These are phyloP conservation scores for Crucihimalaya himalaica DNA, from an alignment of 345 rosid species.

Conservation along the genomic window DNA sequence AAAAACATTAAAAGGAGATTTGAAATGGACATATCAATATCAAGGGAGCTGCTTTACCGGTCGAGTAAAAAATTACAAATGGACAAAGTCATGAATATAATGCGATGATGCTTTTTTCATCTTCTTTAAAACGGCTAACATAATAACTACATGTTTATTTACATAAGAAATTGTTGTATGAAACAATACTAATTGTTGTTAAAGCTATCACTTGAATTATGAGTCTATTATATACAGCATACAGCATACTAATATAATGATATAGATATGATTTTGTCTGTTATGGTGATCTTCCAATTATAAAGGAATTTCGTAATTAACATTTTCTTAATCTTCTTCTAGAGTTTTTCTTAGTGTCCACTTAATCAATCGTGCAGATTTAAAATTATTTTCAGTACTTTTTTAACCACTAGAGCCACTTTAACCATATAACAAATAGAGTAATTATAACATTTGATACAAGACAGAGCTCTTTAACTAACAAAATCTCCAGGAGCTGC, in stretches of 20 bases:
- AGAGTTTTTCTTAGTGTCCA: constrained; percentile 11
- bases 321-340: neutral
- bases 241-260: neutral
- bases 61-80: constrained; percentile 11
- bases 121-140: neutral
- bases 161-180: neutral
- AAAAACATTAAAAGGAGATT: neutral
- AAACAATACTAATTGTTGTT: neutral
- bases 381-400: neutral
- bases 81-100: constrained; percentile 16
- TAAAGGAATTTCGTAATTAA: neutral
- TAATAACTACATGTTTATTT: too few relatives aligned
- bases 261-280: neutral
- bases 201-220: neutral
- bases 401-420: constrained; percentile 1
- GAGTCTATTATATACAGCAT: neutral
- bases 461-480: constrained; percentile 12
- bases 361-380: constrained; percentile 13
- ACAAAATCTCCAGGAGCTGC: constrained; percentile 17
- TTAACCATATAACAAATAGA: constrained; percentile 11
- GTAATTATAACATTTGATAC: neutral
- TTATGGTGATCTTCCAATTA: neutral
- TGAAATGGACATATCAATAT: constrained; percentile 15
- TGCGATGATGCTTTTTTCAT: constrained; percentile 13
- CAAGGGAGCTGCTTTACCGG: constrained; percentile 1